Evolutionary conservation across 2,329 filamentous ascomycete genomes (phyloP), one percentile per base, ranked within the genome.

Genomic region (Colletotrichum sublineola): DNA sequence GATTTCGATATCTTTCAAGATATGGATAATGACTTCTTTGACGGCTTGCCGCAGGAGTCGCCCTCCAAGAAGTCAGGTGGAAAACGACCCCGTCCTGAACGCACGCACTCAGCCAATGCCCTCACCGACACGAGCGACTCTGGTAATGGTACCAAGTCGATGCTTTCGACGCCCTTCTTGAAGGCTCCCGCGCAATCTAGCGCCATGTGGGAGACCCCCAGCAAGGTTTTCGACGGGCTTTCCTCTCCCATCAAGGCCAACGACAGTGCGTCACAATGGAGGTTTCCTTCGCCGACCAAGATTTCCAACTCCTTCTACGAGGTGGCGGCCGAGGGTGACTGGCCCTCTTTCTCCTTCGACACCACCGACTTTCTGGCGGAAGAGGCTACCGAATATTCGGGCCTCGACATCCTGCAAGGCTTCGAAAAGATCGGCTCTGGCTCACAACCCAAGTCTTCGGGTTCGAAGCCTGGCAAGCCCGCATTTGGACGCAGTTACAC

Each of bases 401-500:
- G 88, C 1, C 86, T 94, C 63, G 93, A 95, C 77, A 91, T 95
- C 75, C 87, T 93, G 57, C 91, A 93, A 78, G 92, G 92, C 12
- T 95, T 94, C 77, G 89, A 92, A 79, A 93, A 91, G 83, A 94
- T 95, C 78, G 92, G 92, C 58, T 83, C 85, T 57, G 84, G 79
- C 74, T 78, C 78, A 40, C 79, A 83, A 74, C 55, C 78, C 71
- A 80, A 80, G 73, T 79, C 76, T 52, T 73, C 77, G 44, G 77
- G 77, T 69, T 75, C 78, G 66, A 77, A 78, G 57, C 76, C 78
- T 63, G 60, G 74, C 38, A 84, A 83, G 75, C 81, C 82, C 55
- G 74, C 73, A 55, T 74, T 82, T 63, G 80, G 79, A 73, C 82
- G 81, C 69, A 84, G 79, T 72, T 82, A 79, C 74, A 83, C 78